A percentile compares a stretch with the other conserved stretches of the same genome.
phyloP scores from a whole-genome alignment of 2,329 filamentous ascomycete genomes.

The Triangularia setosa region DNA sequence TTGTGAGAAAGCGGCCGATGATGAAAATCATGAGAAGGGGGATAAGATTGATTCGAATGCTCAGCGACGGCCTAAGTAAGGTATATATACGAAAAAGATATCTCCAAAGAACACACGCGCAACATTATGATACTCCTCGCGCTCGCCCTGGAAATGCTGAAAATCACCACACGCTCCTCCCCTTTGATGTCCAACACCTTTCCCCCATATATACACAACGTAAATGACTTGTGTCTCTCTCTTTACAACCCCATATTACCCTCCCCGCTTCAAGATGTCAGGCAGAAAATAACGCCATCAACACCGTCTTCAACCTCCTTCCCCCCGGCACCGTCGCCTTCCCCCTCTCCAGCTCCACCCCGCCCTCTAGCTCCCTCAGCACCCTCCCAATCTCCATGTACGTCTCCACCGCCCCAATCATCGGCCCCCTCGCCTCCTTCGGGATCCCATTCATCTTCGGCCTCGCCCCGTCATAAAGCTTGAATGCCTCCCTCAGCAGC shows the following conservation, averaged over 20 bases:
- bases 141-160: too few species aligned
- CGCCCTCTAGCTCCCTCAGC: conserved; percentile 14
- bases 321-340: conserved; percentile 21
- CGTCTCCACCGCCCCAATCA: conserved; percentile 25
- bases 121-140: too few species aligned
- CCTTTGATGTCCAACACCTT: too few species aligned
- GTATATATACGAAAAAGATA: too few species aligned
- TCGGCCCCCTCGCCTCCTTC: conserved; percentile 48
- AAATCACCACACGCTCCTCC: too few species aligned
- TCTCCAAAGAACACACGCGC: too few species aligned
- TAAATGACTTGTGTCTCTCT: too few species aligned
- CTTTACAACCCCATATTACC: background rate
- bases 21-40: too few species aligned
- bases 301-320: conserved; percentile 19
- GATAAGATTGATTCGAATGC: too few species aligned
- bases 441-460: conserved; percentile 60
- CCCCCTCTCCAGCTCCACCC: conserved; percentile 10
- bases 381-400: conserved; percentile 27
- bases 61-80: too few species aligned
- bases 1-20: too few species aligned
- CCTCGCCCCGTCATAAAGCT: conserved; percentile 52
- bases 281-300: conserved; percentile 16
- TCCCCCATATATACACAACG: too few species aligned
- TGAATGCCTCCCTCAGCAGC: conserved; percentile 59
- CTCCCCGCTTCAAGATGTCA: background rate